Base-by-base conservation (phyloP, 495 filamentous ascomycete species). In the Neurospora sp. region DNA sequence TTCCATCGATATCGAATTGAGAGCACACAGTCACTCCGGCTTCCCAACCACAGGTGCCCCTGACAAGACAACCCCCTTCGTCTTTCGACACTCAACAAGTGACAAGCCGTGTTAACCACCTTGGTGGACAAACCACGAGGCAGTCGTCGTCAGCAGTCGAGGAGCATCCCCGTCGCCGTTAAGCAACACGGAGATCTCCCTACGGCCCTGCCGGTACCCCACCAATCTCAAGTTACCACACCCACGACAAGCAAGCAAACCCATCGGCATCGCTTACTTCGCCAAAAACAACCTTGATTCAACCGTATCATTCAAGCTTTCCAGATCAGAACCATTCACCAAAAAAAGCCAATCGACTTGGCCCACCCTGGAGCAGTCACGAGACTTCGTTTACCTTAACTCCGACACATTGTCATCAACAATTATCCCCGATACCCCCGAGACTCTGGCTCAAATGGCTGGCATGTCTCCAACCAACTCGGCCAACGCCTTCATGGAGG, bases 401-500 rank as follows among this genome's bases (percentile, higher is more conserved):
- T 4, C 31, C 7, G 27, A 65, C 53, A 65, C 53, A 0, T 65
- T 65, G 27, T 65, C 53, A 18, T 16, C 53, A 37, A 18, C 22
- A 16, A 35, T 42, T 65, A 45, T 70, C 65, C 70, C 16, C 69
- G 41, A 38, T 40, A 42, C 42, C 70, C 39, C 42, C 38, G 41
- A 70, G 40, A 35, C 48, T 71, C 41, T 37, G 42, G 69, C 44
- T 41, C 45, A 69, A 61, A 81, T 83, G 81, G 77, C 81, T 41
- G 71, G 74, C 70, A 83, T 82, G 80, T 79, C 81, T 69, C 79
- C 78, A 75, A 81, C 82, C 78, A 78, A 75, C 75, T 80, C 81
- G 70, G 74, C 79, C 76, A 75, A 77, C 68, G 77, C 80, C 75
- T 79, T 82, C 35, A 65, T 65, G 53, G 79, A 84, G 79, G 84